Evolutionary conservation across 805 yeast genomes (phyloP).

Genomic region (Hanseniaspora lindneri): DNA sequence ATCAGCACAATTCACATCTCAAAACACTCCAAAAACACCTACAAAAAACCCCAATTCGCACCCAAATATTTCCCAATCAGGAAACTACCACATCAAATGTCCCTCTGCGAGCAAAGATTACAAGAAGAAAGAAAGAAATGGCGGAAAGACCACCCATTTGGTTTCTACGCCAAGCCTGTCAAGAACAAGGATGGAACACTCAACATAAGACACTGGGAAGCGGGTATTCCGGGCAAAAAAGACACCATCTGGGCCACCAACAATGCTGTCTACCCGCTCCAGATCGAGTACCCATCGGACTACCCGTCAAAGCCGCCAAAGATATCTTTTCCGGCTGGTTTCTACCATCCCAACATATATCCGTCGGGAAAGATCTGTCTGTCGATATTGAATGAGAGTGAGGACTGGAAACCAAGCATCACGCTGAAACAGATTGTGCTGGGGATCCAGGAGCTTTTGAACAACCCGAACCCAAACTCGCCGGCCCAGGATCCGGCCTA

Average conservation of each 20-base stretch:
- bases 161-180: constrained; percentile 84
- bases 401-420: constrained; percentile 97
- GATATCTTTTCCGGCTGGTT: constrained; percentile 75
- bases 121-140: constrained; percentile 94
- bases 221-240: constrained; percentile 90
- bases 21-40: no score
- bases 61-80: no score
- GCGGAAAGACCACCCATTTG: constrained; percentile 98
- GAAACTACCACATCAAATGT: constrained; percentile 14
- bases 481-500: constrained; percentile 98
- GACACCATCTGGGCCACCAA: constrained; percentile 63
- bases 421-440: constrained; percentile 77
- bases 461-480: constrained; percentile 83
- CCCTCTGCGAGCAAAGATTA: constrained; percentile 66
- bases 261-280: constrained; percentile 76
- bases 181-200: constrained; percentile 72
- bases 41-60: no score
- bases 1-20: no score
- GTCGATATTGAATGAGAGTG: constrained; percentile 83
- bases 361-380: constrained; percentile 96
- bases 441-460: constrained; percentile 85
- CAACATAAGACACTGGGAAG: constrained; percentile 78
- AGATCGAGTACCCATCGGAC: constrained; percentile 74
- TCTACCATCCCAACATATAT: constrained; percentile 94
- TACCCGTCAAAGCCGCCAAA: constrained; percentile 96